Conservation (phyloP, 495 filamentous ascomycete genomes). For the Annulohypoxylon stygium region DNA sequence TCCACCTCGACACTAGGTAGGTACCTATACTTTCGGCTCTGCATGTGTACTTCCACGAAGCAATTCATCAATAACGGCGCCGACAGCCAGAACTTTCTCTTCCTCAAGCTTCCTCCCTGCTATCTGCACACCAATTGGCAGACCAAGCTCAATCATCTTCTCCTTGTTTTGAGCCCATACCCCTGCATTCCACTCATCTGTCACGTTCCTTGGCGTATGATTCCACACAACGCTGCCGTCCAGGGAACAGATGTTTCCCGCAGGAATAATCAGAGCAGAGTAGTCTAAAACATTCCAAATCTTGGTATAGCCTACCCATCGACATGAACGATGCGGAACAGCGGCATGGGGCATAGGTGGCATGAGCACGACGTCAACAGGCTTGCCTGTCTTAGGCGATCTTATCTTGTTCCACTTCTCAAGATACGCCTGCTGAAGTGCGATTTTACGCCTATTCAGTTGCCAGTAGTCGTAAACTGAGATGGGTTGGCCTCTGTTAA, state of each 20-base stretch:
- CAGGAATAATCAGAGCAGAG: constrained; percentile 76
- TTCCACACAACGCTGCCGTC: constrained; percentile 52
- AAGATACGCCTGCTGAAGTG: constrained; percentile 45
- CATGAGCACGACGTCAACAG: constrained; percentile 51
- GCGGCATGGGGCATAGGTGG: constrained; percentile 54
- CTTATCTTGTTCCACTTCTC: constrained; percentile 42
- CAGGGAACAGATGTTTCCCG: constrained; percentile 48
- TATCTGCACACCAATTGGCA: constrained; percentile 83
- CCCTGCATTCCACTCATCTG: constrained; percentile 52
- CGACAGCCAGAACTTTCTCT: constrained; percentile 82
- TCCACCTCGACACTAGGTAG: not conserved
- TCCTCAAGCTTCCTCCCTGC: constrained; percentile 81
- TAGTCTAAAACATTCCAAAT: constrained; percentile 74
- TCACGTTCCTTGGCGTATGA: constrained; percentile 59
- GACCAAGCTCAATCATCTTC: constrained; percentile 75
- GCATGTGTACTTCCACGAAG: constrained; percentile 46
- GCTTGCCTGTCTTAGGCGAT: constrained; percentile 35
- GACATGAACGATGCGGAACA: constrained; percentile 48
- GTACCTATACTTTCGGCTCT: not conserved
- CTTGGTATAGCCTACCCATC: constrained; percentile 51
- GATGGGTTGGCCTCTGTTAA: constrained; percentile 67
- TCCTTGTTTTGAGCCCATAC: constrained; percentile 68
- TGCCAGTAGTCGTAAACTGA: constrained; percentile 72
- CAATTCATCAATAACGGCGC: constrained; percentile 74
- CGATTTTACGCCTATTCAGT: constrained; percentile 52